Evolutionary conservation across 345 rosid genomes (phyloP).

Genomic region (Pistacia vera): DNA sequence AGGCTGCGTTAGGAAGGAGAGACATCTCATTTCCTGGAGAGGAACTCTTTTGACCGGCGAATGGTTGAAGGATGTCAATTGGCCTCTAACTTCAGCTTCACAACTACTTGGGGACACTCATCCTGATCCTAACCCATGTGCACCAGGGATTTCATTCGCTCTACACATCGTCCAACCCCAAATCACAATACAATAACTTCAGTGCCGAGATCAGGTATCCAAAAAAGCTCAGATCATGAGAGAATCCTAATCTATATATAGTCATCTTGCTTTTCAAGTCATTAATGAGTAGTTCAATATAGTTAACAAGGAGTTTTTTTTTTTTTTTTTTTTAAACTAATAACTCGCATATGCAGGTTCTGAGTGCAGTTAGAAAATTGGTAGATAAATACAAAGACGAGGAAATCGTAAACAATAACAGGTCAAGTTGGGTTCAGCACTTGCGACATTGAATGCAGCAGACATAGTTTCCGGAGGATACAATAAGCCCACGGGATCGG

Average conservation of each 20-base stretch:
- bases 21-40: conserved; percentile 39
- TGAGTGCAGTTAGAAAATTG: conserved; percentile 41
- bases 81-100: neutral
- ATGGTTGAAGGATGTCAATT: neutral
- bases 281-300: too few relatives aligned
- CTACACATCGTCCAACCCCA: neutral
- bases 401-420: conserved; percentile 49
- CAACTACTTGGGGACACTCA: conserved; percentile 23
- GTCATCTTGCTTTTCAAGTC: too few relatives aligned
- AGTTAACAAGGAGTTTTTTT: too few relatives aligned
- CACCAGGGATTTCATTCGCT: conserved; percentile 42
- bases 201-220: conserved; percentile 42
- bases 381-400: conserved; percentile 41
- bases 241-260: too few relatives aligned
- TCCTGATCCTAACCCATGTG: conserved; percentile 7
- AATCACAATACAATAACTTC: conserved; percentile 14
- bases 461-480: conserved; percentile 42
- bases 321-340: too few relatives aligned
- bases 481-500: conserved; percentile 22
- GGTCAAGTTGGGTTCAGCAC: conserved; percentile 70
- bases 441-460: conserved; percentile 49
- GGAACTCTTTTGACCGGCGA: conserved; percentile 12
- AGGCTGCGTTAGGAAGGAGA: conserved; percentile 31
- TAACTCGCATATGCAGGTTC: conserved; percentile 24
- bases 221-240: too few relatives aligned